Base-by-base conservation (phyloP, 768 basidiomycete genomes). In the Termitomyces sp. region DNA sequence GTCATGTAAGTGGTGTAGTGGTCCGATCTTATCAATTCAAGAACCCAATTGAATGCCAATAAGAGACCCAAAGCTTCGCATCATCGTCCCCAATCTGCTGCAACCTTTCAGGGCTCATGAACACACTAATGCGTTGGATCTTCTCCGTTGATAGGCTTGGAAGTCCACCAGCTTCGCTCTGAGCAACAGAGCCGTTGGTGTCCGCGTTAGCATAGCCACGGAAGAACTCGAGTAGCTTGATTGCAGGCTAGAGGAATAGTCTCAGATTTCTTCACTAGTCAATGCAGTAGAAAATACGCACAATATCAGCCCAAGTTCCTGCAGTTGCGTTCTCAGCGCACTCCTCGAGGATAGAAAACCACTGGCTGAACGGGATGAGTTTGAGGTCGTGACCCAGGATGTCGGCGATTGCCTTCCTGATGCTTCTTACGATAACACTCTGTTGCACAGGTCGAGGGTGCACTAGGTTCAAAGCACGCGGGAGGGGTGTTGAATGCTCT, bases 211-310 rank as follows among this genome's bases (percentile, higher is more conserved):
- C 55, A 53, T 73, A 56, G 20, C 20, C 20, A 3, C 69, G 69
- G 63, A 71, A 71, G 59, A 70, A 74, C 44, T 69, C 68, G 34
- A 76, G 63, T 1, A 75, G 40, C 52, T 76, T 73, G 52, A 73
- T 65, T 0, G 67, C 74, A 26, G 75, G 75, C 74, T 74, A n/a
- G 14, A 14, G 18, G 13, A 36, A 2, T 45, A 1, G 6, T 44
- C 7, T 22, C 8, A 14, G 18, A 3, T 18, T 1, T 8, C 18
- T 30, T 30, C 7, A 18, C 5, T 6, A 20, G 26, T 27, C 7
- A 5, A 27, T 27, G 2, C 37, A 20, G n/a, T n/a, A n/a, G n/a
- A 37, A 26, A 5, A 52, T 30, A 49, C 61, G 53, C 20, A 62
- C 61, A 12, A 59, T 49, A 43, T 37, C 36, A 24, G 45, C 30